Base-by-base conservation (phyloP, 73 alveolate species). In the Vitrella brassicaformis region DNA sequence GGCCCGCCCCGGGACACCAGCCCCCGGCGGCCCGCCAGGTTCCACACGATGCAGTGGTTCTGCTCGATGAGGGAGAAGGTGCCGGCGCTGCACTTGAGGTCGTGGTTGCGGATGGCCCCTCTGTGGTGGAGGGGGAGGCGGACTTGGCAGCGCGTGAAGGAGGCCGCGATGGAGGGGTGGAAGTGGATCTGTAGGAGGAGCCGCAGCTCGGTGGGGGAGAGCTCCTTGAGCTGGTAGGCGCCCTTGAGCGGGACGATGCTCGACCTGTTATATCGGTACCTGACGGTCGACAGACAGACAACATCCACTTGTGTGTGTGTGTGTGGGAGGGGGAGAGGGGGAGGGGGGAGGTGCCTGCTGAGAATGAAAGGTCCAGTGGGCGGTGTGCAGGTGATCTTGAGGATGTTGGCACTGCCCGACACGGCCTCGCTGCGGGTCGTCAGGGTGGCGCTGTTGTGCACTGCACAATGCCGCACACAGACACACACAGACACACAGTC, bases 191-290 rank as follows among this genome's bases (percentile, higher is more conserved):
- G 83, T 46, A 76, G 46, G 25, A 76, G 83, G 19, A 76, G 39
- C 25, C 83, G 83, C 45, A 76, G 46, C 46, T 76, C 83, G 30
- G 68, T 66, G 0, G 83, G 83, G 45, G 83, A 76, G 0, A 76
- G 75, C 76, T 76, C 83, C 71, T 76, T 76, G 31, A 76, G 71
- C 72, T 76, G 83, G 47, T 76, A 76, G 77, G n/a, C n/a, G n/a
- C n/a, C n/a, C n/a, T n/a, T n/a, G n/a, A n/a, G n/a, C n/a, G n/a
- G n/a, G n/a, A n/a, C n/a, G n/a, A n/a, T n/a, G n/a, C n/a, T n/a
- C n/a, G n/a, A n/a, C n/a, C n/a, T n/a, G n/a, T n/a, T n/a, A n/a
- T n/a, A n/a, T n/a, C n/a, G n/a, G n/a, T n/a, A n/a, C n/a, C n/a
- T n/a, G n/a, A n/a, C n/a, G n/a, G n/a, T n/a, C n/a, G n/a, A n/a